Conservation (phyloP, 306 rosid genomes). For the Glycine tomentella region DNA sequence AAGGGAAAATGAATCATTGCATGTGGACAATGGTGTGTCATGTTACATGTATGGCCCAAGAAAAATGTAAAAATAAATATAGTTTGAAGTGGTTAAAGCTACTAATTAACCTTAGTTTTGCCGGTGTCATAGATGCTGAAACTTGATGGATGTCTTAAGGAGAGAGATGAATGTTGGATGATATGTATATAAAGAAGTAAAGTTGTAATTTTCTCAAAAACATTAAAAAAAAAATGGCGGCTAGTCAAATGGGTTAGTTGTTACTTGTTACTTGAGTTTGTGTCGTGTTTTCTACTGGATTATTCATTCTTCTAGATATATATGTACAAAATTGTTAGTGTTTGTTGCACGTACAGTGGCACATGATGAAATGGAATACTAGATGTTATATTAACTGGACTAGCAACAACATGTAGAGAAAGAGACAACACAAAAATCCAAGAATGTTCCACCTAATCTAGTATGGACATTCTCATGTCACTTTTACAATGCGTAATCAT, state of each 20-base stretch:
- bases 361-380: conserved; percentile 29
- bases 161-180: not conserved
- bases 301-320: not conserved
- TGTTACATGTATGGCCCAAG: not conserved
- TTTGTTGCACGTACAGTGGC: not conserved
- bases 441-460: conserved; percentile 34
- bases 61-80: not conserved
- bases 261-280: not conserved
- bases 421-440: conserved; percentile 27
- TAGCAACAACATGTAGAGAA: not conserved
- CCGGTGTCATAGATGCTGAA: conserved; percentile 46
- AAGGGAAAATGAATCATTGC: not conserved
- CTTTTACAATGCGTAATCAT: not conserved
- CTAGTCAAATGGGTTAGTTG: conserved; percentile 22
- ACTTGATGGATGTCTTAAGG: not conserved
- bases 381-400: conserved; percentile 3
- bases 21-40: not conserved
- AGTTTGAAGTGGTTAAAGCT: not conserved
- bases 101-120: conserved; percentile 36
- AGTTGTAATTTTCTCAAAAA: not conserved
- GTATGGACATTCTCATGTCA: not conserved
- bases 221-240: not conserved
- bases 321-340: conserved; percentile 12
- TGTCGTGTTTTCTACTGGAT: conserved; percentile 4
- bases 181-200: not conserved